phyloP scores from a whole-genome alignment of 352 stramenopile species.

The Aphanomyces astaci region DNA sequence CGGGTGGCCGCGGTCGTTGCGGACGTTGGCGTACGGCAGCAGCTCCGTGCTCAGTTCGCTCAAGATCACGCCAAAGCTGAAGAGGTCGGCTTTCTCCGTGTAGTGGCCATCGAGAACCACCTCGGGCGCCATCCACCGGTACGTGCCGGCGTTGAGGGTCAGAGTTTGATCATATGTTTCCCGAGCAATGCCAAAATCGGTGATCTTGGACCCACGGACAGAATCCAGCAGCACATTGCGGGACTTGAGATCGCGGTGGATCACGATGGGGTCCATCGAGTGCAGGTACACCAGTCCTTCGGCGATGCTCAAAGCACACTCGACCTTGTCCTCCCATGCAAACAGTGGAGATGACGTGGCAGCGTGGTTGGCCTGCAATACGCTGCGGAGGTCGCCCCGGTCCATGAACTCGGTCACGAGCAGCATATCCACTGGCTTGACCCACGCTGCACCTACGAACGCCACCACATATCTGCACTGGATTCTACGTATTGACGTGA shows the following conservation, averaged over 20 bases:
- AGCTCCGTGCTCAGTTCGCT: slow-evolving; percentile 49
- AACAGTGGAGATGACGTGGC: slow-evolving; percentile 28
- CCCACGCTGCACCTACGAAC: slow-evolving; percentile 24
- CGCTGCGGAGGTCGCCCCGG: neutral
- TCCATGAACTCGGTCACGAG: neutral
- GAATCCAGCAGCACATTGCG: slow-evolving; percentile 59
- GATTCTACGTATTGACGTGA: neutral
- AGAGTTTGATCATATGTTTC: slow-evolving; percentile 53
- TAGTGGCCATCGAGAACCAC: slow-evolving; percentile 51
- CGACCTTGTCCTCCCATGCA: slow-evolving; percentile 61
- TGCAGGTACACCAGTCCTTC: slow-evolving; percentile 70
- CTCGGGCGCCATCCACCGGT: slow-evolving; percentile 46
- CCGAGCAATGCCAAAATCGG: slow-evolving; percentile 59
- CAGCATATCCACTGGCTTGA: neutral
- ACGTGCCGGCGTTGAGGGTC: slow-evolving; percentile 45
- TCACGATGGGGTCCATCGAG: slow-evolving; percentile 52
- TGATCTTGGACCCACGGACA: slow-evolving; percentile 48
- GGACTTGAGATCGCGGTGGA: slow-evolving; percentile 61
- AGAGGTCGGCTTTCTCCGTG: slow-evolving; percentile 47
- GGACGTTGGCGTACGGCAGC: slow-evolving; percentile 12
- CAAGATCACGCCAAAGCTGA: slow-evolving; percentile 63
- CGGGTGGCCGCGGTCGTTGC: neutral
- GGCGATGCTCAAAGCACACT: slow-evolving; percentile 59
- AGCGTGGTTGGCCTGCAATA: neutral
- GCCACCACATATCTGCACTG: slow-evolving; percentile 12